Percentiles rank a stretch among this genome's conserved stretches.
Evolutionary conservation across 345 rosid genomes (phyloP).

Genomic region (Acer yangbiense): DNA sequence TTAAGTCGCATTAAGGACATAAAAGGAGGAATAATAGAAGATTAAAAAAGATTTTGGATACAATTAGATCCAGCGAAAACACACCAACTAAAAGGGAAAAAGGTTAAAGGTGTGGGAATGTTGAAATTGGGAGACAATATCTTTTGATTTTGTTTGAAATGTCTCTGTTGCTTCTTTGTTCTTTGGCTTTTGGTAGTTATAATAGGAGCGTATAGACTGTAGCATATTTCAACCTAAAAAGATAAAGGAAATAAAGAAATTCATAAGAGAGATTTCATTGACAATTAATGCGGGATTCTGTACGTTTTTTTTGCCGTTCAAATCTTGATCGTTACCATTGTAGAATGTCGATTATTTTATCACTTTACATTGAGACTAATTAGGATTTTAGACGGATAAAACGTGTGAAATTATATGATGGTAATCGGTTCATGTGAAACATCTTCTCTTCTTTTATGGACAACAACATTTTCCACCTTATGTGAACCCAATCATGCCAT

Average conservation of each 20-base stretch:
- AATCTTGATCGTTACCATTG: too few relatives aligned
- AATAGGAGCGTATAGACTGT: conserved; percentile 20
- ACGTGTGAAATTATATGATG: background rate
- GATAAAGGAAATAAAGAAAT: conserved; percentile 12
- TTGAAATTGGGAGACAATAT: conserved; percentile 43
- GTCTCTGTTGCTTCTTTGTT: conserved; percentile 36
- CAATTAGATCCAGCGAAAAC: conserved; percentile 38
- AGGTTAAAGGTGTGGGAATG: conserved; percentile 30
- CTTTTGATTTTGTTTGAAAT: conserved; percentile 41
- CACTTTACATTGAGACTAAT: too few relatives aligned
- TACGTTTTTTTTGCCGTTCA: too few relatives aligned
- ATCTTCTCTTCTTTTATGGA: conserved; percentile 23
- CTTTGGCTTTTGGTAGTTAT: conserved; percentile 35
- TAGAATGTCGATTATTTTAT: too few relatives aligned
- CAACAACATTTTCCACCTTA: background rate
- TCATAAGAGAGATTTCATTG: too few relatives aligned
- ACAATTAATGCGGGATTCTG: too few relatives aligned
- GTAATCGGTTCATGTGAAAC: conserved; percentile 18
- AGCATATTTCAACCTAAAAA: conserved; percentile 34
- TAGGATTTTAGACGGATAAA: too few relatives aligned
- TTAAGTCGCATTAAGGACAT: conserved; percentile 23
- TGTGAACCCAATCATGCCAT: background rate
- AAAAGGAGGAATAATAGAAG: conserved; percentile 28
- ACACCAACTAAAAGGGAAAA: conserved; percentile 22
- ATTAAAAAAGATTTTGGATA: conserved; percentile 31